Base-by-base conservation (phyloP, 31 red algal species). In the Endocladia muricata region DNA sequence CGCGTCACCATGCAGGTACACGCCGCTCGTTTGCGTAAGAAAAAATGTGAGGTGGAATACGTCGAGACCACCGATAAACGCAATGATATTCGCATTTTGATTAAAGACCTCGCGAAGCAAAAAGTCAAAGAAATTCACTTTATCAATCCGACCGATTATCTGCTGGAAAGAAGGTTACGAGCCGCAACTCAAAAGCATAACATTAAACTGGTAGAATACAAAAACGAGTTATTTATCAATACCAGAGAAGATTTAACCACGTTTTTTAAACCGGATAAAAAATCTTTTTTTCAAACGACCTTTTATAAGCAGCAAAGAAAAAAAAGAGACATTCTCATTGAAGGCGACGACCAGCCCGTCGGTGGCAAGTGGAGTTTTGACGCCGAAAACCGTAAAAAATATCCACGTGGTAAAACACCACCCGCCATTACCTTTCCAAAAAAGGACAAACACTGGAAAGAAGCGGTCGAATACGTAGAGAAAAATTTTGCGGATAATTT, bases 311-410 rank as follows among this genome's bases (percentile, higher is more conserved):
- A 19, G 35, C 13, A 54, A 26, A 22, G 67, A 7, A 43, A 51
- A 9, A 13, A 29, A 19, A 71, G 11, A 9, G 28, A 51, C 67
- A 11, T 71, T 9, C 67, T 71, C 34, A 13, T 71, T 7, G 35
- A 71, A 19, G 67, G 28, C 51, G 67, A 29, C 26, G n/a, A n/a
- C n/a, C 11, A 13, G 17, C 67, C 67, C 7, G 17, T 54, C 9
- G 67, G 67, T 13, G 67, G 67, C 67, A 71, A 71, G 67, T 71
- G 67, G 67, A 23, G 8, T 52, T 71, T 54, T 29, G 67, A 71
- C 28, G 67, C 67, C 35, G 67, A 71, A 15, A 71, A 71, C 26
- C 67, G 67, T 8, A 71, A 71, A 26, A 43, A 43, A 9, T 9
- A 13, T 43, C 13, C 34, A 8, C 11, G 28, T 7, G 28, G 51